These are phyloP conservation scores for Kluyveromyces nonfermentans DNA, from an alignment of 805 yeast species.

Conservation along the genomic window DNA sequence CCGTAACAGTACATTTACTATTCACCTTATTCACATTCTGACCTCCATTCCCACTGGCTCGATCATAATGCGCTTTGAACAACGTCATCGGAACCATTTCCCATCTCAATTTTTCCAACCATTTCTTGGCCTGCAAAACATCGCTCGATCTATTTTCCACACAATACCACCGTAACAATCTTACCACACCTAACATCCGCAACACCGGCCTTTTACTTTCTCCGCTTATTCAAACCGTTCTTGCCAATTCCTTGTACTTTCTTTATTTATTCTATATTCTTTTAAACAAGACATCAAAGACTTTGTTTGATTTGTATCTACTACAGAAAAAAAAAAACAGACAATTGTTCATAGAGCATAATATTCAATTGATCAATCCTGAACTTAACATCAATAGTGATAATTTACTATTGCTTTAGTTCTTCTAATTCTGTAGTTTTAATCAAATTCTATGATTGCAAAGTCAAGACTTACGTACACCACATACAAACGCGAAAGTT, in stretches of 20 bases:
- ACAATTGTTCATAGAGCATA: not conserved
- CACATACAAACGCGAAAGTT: slow-evolving; percentile 4
- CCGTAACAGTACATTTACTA: slow-evolving; percentile 48
- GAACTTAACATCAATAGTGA: no score
- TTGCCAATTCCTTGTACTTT: no score
- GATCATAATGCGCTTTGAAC: slow-evolving; percentile 21
- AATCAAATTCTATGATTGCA: no score
- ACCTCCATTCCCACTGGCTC: slow-evolving; percentile 83
- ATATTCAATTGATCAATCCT: no score
- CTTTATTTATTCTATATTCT: not conserved
- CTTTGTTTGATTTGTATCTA: not conserved
- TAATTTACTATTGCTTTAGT: no score
- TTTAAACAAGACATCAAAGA: not conserved
- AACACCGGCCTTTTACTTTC: not conserved
- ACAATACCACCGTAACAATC: not conserved
- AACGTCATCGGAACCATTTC: slow-evolving; percentile 17
- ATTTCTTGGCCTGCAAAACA: slow-evolving; percentile 10
- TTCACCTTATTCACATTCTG: slow-evolving; percentile 73
- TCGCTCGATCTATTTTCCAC: not conserved
- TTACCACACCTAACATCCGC: not conserved
- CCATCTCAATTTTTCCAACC: slow-evolving; percentile 38
- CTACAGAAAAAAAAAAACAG: no score
- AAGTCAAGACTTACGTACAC: not conserved
- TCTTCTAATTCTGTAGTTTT: no score
- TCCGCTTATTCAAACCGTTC: no score